Base-by-base conservation (phyloP, 441 rosid genomes). In the Jatropha podagrica region DNA sequence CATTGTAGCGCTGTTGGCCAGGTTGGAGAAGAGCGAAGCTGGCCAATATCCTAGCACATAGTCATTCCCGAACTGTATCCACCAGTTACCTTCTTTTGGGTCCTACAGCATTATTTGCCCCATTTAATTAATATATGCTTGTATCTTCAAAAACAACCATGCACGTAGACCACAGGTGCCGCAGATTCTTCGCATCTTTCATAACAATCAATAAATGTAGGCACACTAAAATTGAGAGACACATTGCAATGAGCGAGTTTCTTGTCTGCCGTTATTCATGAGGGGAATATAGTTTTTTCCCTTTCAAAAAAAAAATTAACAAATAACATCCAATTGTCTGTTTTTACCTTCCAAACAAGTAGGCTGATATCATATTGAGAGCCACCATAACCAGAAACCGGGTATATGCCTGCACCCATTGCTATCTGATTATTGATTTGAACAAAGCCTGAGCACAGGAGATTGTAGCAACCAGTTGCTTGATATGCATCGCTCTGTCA, bases 381-480 rank as follows among this genome's bases (percentile, higher is more conserved):
- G 63, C 81, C 86, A 60, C 90, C 86, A 61, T 77, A 94, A 68
- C 79, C 87, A 72, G 98, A 94, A 74, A 94, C 87, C 1, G 98
- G 97, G 32, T 88, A 88, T 78, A 94, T 94, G 81, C 90, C 89
- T 41, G 97, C 98, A 55, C 98, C 98, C 91, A 92, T 85, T 73
- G 98, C 97, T 72, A 94, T 86, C 72, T 86, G 83, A 58, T 86
- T 91, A 81, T 88, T 91, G 77, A 88, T 84, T 82, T 94, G 98
- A 76, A 94, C 87, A 76, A 94, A 94, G 52, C 96, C 96, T 0
- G 95, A 88, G 86, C 98, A 94, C 7, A 92, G 92, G 65, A 88
- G 97, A 78, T 92, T 94, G 86, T 92, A 94, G 88, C 98, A 94
- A 4, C 98, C 97, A 0, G 97, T 92, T 74, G 94, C 93, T 88